Evolutionary conservation across 2,329 filamentous ascomycete genomes (phyloP), one percentile per base, ranked within the genome.

Genomic region (Aspergillus tamarii): DNA sequence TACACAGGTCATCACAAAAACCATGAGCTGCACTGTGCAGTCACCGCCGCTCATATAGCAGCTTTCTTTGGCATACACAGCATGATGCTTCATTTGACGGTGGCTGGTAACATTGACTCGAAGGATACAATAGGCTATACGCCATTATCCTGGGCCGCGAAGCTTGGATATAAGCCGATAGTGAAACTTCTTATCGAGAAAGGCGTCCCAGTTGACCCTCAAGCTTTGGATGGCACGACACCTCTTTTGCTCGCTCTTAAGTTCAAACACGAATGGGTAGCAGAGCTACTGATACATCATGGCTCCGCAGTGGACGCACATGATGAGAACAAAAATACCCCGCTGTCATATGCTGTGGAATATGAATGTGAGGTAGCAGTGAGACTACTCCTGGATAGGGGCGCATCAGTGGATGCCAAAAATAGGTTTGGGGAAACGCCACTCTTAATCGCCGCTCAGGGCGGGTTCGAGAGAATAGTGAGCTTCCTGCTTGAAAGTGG

Each of bases 71-170:
- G 50, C 9, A 30, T 53, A 10, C 10, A 53, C 8, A 5, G 16
- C 19, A n/a, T 53, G 9, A 53, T 53, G 50, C 14, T 53, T 3
- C 26, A 19, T 30, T 11, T 53, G 16, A 32, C 16, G 12, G 26
- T 7, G 19, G 6, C 5, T 21, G 7, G 1, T 21, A 12, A 36
- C 12, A 30, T 53, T 32, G 54, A 28, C 36, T 28, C 26, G 4
- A 53, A 8, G 28, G 50, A 53, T 30, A 34, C 34, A 11, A 16
- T 10, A n/a, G 50, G n/a, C 7, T 41, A 28, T n/a, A 64, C 65
- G 16, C n/a, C 61, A 6, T 57, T 67, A 14, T 63, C 55, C n/a
- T 58, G 54, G 59, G 63, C 65, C 1, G 62, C 61, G 8, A n/a
- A 36, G 1, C 50, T 58, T 11, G 46, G 59, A 4, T 45, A 65